These are phyloP conservation scores for Aspergillus kassunensis DNA, from an alignment of 495 filamentous ascomycete species.

Conservation along the genomic window DNA sequence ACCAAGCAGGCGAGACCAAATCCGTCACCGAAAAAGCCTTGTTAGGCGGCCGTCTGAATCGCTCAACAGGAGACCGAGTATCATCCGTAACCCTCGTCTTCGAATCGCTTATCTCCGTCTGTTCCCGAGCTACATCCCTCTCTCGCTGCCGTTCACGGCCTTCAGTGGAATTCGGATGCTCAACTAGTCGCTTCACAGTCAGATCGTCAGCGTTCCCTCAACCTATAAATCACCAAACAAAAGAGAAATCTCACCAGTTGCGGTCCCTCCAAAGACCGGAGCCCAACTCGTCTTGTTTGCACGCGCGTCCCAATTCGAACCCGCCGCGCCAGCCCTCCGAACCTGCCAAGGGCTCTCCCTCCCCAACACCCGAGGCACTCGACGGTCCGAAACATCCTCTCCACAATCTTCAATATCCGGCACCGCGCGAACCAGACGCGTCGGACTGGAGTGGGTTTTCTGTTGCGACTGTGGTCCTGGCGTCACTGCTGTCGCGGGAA, in stretches of 20 bases:
- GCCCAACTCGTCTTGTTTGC: slow-evolving; percentile 21
- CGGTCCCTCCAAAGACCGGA: slow-evolving; percentile 27
- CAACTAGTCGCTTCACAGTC: slow-evolving; percentile 64
- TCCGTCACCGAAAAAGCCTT: slow-evolving; percentile 89
- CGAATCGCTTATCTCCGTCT: slow-evolving; percentile 7
- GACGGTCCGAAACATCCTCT: slow-evolving; percentile 24
- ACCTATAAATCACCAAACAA: neutral
- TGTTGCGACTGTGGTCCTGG: slow-evolving; percentile 12
- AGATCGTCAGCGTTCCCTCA: slow-evolving; percentile 45
- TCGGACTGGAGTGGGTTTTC: too few species aligned
- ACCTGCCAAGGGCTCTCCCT: slow-evolving; percentile 38
- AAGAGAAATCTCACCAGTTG: slow-evolving; percentile 30
- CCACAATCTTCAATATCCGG: slow-evolving; percentile 39
- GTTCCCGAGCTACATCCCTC: slow-evolving; percentile 9
- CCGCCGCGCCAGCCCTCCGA: slow-evolving; percentile 10
- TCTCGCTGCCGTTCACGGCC: slow-evolving; percentile 35
- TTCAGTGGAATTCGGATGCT: slow-evolving; percentile 44
- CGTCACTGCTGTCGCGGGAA: neutral
- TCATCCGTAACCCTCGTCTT: slow-evolving; percentile 23
- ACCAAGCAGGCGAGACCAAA: slow-evolving; percentile 85
- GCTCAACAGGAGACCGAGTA: slow-evolving; percentile 58
- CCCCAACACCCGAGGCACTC: slow-evolving; percentile 41
- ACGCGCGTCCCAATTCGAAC: slow-evolving; percentile 6
- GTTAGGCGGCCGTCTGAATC: slow-evolving; percentile 72
- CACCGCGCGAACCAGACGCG: slow-evolving; percentile 4